Percentiles rank a stretch among this genome's conserved stretches.
Evolutionary conservation across 2,329 filamentous ascomycete species (phyloP).

Genomic region (Phialophora tarda): DNA sequence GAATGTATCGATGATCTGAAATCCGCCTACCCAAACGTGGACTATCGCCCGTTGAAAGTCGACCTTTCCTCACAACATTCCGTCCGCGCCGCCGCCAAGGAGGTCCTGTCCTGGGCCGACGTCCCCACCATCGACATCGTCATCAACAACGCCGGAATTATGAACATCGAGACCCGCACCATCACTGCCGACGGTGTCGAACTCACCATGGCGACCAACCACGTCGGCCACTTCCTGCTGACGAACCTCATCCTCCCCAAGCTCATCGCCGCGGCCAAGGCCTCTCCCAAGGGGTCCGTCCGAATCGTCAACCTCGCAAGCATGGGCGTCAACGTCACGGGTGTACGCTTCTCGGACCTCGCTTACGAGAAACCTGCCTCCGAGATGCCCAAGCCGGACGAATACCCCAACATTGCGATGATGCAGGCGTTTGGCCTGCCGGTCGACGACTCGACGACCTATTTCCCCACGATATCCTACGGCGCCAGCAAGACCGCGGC

Average conservation of each 20-base stretch:
- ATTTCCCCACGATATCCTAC: conserved; percentile 15
- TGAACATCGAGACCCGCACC: conserved; percentile 42
- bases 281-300: conserved; percentile 1
- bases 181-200: conserved; percentile 47
- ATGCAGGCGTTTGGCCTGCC: conserved; percentile 9
- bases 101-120: conserved; percentile 39
- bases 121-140: conserved; percentile 43
- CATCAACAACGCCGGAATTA: conserved; percentile 46
- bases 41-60: conserved; percentile 42
- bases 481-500: conserved; percentile 17
- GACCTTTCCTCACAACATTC: conserved; percentile 45
- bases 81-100: conserved; percentile 44
- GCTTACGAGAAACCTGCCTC: conserved; percentile 7
- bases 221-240: conserved; percentile 40
- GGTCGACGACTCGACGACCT: conserved; percentile 11
- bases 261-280: conserved; percentile 6
- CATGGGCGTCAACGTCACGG: conserved; percentile 9
- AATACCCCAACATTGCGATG: conserved; percentile 19
- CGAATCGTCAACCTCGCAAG: conserved; percentile 19
- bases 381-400: conserved; percentile 10
- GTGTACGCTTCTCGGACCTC: conserved; percentile 10
- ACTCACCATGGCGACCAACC: conserved; percentile 48
- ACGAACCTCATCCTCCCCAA: conserved; percentile 20
- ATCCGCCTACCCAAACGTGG: conserved; percentile 33
- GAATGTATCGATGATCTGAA: conserved; percentile 31